phyloP scores from a whole-genome alignment of 768 basidiomycete species.

The Lentinus brumalis region DNA sequence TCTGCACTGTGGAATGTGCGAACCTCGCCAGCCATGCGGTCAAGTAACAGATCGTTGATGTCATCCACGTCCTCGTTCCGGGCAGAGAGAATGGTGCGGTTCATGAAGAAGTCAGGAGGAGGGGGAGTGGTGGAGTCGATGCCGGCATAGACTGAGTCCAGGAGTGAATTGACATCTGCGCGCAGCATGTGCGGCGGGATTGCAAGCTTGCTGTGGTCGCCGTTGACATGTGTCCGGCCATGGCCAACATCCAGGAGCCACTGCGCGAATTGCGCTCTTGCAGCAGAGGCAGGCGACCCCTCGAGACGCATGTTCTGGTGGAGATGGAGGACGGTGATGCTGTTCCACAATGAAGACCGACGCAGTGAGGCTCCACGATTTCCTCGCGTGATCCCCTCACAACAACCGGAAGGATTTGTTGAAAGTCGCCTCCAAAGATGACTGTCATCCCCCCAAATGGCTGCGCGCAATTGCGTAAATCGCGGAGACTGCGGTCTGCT shows the following conservation, averaged over 20 bases:
- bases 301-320: conserved; percentile 1
- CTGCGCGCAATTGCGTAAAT: conserved; percentile 31
- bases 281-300: neutral
- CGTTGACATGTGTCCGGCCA: conserved; percentile 1
- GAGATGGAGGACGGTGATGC: conserved; percentile 5
- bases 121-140: conserved; percentile 32
- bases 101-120: conserved; percentile 36
- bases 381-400: conserved; percentile 36
- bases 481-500: conserved; percentile 39
- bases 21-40: conserved; percentile 22
- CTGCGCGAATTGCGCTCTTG: conserved; percentile 3
- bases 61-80: conserved; percentile 21
- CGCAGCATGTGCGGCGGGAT: neutral
- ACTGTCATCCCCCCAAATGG: no score
- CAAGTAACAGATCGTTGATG: conserved; percentile 30
- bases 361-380: conserved; percentile 36
- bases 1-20: conserved; percentile 24
- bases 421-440: no score
- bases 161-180: neutral
- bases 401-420: conserved; percentile 49
- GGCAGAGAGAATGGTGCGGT: conserved; percentile 32
- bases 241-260: conserved; percentile 22
- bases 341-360: neutral
- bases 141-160: conserved; percentile 6
- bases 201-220: neutral